Evolutionary conservation across 2,329 filamentous ascomycete genomes (phyloP).

Genomic region (Colletotrichum truncatum): DNA sequence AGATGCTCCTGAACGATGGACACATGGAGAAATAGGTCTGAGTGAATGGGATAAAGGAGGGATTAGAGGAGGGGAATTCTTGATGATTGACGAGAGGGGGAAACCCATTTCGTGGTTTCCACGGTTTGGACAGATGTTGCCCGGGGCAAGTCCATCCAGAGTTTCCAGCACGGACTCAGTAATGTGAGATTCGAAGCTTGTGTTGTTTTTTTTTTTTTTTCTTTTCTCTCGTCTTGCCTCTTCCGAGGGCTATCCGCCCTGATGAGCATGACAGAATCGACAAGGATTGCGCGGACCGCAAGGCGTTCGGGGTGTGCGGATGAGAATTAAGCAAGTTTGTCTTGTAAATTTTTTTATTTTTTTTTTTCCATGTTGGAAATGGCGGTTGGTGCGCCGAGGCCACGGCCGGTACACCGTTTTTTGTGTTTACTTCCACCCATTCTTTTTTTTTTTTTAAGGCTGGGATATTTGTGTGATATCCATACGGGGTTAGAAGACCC

Average conservation of each 20-base stretch:
- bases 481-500: background rate
- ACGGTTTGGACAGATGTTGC: background rate
- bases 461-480: background rate
- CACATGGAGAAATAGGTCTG: slow-evolving; percentile 61
- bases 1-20: slow-evolving; percentile 92
- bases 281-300: slow-evolving; percentile 1
- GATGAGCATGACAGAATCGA: background rate
- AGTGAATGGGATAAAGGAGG: background rate
- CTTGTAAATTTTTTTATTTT: background rate
- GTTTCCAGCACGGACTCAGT: background rate
- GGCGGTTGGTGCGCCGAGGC: slow-evolving; percentile 2
- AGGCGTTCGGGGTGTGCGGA: slow-evolving; percentile 20
- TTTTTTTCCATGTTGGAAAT: slow-evolving; percentile 11
- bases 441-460: background rate
- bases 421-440: background rate
- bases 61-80: background rate
- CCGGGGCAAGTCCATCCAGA: background rate
- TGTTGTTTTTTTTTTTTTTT: background rate
- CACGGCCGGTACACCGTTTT: slow-evolving; percentile 3
- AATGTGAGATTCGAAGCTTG: background rate
- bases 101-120: background rate
- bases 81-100: slow-evolving; percentile 8
- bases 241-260: background rate
- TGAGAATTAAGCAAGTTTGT: background rate
- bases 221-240: background rate